These are phyloP conservation scores for Themeda triandra DNA, from an alignment of 176 grass and related monocot genomes.

Conservation along the genomic window DNA sequence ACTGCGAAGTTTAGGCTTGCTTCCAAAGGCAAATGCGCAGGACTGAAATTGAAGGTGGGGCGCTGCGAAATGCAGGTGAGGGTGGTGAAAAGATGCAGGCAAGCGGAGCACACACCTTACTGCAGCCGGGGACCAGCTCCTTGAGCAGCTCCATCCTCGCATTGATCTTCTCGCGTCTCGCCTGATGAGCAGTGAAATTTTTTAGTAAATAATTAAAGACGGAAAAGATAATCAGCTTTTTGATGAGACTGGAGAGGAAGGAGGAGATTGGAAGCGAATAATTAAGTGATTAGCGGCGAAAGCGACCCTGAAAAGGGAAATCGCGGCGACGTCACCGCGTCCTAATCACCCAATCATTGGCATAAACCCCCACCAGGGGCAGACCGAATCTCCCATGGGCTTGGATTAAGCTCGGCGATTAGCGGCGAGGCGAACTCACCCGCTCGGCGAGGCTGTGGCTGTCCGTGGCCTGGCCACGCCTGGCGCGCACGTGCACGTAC, in stretches of 20 bases:
- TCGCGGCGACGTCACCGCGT: conserved; percentile 11
- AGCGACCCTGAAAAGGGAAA: conserved; percentile 16
- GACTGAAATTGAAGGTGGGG: background rate
- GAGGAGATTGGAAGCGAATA: background rate
- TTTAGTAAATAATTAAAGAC: background rate
- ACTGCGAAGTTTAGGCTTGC: background rate
- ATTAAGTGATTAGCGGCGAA: conserved; percentile 29
- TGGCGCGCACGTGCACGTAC: conserved; percentile 79
- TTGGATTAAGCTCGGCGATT: background rate
- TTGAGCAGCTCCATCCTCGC: conserved; percentile 88
- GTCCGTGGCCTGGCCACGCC: conserved; percentile 75
- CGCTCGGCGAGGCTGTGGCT: conserved; percentile 89
- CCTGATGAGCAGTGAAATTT: conserved; percentile 2
- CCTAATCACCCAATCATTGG: conserved; percentile 56
- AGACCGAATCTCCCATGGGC: background rate
- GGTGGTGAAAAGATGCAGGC: background rate
- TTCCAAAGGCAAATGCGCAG: background rate
- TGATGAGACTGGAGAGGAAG: background rate
- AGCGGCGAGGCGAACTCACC: conserved; percentile 20
- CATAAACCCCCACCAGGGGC: background rate
- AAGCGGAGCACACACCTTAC: conserved; percentile 45
- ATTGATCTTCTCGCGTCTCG: conserved; percentile 86
- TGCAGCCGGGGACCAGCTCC: conserved; percentile 89
- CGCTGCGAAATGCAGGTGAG: background rate
- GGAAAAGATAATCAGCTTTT: background rate